These are phyloP conservation scores for Cordyceps sp. DNA, from an alignment of 2,329 filamentous ascomycete species.

Conservation along the genomic window DNA sequence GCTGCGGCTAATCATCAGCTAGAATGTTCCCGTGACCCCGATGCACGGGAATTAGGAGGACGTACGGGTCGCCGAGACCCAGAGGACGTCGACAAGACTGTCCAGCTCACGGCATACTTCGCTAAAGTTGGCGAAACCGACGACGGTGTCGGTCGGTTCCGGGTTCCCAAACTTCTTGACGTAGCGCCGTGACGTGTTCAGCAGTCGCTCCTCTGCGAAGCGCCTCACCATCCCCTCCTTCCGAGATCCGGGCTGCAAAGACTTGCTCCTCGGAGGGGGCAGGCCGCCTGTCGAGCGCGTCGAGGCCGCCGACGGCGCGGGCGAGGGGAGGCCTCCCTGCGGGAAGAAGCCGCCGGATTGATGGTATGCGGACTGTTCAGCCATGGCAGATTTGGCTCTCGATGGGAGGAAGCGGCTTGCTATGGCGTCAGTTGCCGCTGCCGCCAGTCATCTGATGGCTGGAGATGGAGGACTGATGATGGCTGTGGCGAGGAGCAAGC, in stretches of 20 bases:
- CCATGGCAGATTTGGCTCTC: background rate
- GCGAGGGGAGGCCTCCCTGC: slow-evolving; percentile 29
- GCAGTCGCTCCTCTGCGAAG: slow-evolving; percentile 36
- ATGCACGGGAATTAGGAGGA: slow-evolving; percentile 1
- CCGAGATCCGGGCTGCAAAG: slow-evolving; percentile 36
- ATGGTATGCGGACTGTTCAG: slow-evolving; percentile 1
- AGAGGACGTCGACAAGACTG: slow-evolving; percentile 60
- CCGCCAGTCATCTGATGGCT: too few relatives aligned
- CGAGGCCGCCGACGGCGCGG: slow-evolving; percentile 33
- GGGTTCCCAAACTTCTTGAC: slow-evolving; percentile 38
- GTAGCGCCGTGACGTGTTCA: slow-evolving; percentile 38
- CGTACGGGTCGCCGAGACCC: slow-evolving; percentile 77
- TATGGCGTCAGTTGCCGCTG: too few relatives aligned
- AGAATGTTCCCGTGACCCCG: too few relatives aligned
- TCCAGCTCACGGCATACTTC: slow-evolving; percentile 64
- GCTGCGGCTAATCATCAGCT: too few relatives aligned
- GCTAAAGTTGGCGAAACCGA: slow-evolving; percentile 42
- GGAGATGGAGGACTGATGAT: too few relatives aligned
- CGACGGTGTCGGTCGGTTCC: slow-evolving; percentile 27
- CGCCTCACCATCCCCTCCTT: slow-evolving; percentile 44
- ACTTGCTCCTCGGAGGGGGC: slow-evolving; percentile 36
- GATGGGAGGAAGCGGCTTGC: too few relatives aligned
- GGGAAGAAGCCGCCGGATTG: slow-evolving; percentile 36
- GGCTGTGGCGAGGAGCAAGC: too few relatives aligned
- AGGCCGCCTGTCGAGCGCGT: slow-evolving; percentile 22